Evolutionary conservation across 495 filamentous ascomycete genomes (phyloP), one percentile per base, ranked within the genome.

Genomic region (Hyaloscypha bicolor): DNA sequence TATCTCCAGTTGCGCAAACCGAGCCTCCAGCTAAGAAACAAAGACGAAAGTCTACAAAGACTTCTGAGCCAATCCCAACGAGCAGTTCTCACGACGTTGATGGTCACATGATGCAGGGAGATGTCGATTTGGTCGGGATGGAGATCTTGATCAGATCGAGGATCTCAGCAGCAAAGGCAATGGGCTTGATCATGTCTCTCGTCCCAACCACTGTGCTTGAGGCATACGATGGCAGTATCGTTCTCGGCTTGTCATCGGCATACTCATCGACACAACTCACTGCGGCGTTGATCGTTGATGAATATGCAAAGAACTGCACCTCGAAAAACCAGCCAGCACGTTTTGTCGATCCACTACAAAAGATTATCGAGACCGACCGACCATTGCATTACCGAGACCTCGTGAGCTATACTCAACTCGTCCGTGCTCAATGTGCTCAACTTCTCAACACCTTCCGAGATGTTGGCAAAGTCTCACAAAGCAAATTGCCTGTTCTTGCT

Each of bases 21-120:
- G 85, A 86, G 66, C 83, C 84, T 37, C 73, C 83, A 37, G 78
- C 86, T 21, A 76, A 81, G 0, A 96, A 95, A 78, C 87, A 91
- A 63, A 86, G 93, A 37, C 88, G 92, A 70, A 94, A 93, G 74
- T 90, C 89, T 0, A 91, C 93, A 39, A 94, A 92, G 82, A 88
- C 90, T 55, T 91, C 94, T 69, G 87, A 91, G 25, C 75, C 86
- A n/a, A 79, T 85, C 31, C 74, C 86, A 0, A 63, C 81, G 11
- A 78, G 80, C 31, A 88, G 89, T 16, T 83, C 88, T 4, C 96
- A 99, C 76, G 97, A 99, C 75, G 92, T 99, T 42, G 95, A 99
- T 74, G 95, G 93, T 21, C 93, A 96, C 72, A 97, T 99, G 92
- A 92, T 99, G 78, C 91, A 93, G 72, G 95, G 95, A 53, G 95